phyloP scores from a whole-genome alignment of 164 flowering plant species.

The Nymphaea colorata region DNA sequence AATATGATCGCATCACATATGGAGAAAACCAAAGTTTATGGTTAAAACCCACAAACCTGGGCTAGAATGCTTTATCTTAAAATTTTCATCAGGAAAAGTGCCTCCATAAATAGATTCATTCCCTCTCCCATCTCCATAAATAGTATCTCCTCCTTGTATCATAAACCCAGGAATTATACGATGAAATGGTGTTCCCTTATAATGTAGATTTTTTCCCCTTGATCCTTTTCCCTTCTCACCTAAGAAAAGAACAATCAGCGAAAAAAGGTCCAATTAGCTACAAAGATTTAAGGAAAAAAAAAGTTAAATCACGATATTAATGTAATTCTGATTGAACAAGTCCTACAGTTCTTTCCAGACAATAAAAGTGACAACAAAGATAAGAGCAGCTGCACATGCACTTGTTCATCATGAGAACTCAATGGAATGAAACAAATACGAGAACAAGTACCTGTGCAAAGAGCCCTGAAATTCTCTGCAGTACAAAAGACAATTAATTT shows the following conservation, averaged over 20 bases:
- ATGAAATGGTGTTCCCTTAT: slow-evolving; percentile 87
- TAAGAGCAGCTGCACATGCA: background rate
- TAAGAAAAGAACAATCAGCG: slow-evolving; percentile 14
- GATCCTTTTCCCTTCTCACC: slow-evolving; percentile 71
- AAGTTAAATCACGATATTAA: no score
- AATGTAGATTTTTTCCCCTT: slow-evolving; percentile 63
- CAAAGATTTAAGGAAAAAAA: background rate
- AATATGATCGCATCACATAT: no score
- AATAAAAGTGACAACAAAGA: no score
- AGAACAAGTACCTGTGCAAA: slow-evolving; percentile 73
- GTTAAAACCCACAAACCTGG: slow-evolving; percentile 35
- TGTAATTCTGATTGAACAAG: no score
- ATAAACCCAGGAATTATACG: slow-evolving; percentile 89
- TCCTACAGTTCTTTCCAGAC: no score
- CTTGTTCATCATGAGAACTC: background rate
- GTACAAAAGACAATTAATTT: slow-evolving; percentile 8
- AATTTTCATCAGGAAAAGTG: slow-evolving; percentile 85
- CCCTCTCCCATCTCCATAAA: slow-evolving; percentile 69
- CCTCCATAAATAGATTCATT: slow-evolving; percentile 79
- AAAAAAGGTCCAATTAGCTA: background rate
- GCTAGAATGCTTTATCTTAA: slow-evolving; percentile 74
- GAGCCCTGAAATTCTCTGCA: slow-evolving; percentile 97
- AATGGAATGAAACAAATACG: background rate
- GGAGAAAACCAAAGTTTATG: no score
- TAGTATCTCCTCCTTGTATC: slow-evolving; percentile 90